Evolutionary conservation across 1,284 basidiomycete genomes (phyloP).

Genomic region (Afroboletus lepidellus): DNA sequence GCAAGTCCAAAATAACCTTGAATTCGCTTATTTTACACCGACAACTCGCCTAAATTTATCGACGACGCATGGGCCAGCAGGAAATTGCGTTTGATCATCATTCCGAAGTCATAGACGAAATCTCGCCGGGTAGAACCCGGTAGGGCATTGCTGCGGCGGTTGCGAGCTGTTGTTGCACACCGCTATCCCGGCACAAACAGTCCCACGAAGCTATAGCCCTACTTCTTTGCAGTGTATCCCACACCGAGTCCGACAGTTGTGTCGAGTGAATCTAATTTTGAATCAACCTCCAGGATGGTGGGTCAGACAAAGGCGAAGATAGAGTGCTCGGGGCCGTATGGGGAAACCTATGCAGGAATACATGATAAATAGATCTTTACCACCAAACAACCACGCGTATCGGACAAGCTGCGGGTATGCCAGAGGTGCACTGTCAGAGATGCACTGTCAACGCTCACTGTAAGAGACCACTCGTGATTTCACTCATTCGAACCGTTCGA

Average conservation of each 20-base stretch:
- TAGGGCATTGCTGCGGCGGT: too few relatives aligned
- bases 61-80: too few relatives aligned
- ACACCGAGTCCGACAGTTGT: neutral
- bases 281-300: neutral
- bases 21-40: too few relatives aligned
- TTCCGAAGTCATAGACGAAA: too few relatives aligned
- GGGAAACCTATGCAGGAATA: neutral
- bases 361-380: neutral
- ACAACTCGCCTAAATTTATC: too few relatives aligned
- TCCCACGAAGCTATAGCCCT: too few relatives aligned
- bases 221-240: neutral
- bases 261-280: neutral
- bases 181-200: too few relatives aligned
- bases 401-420: constrained; percentile 1
- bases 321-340: neutral
- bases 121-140: too few relatives aligned
- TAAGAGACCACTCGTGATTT: neutral
- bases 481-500: constrained; percentile 31
- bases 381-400: neutral
- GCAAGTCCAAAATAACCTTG: neutral
- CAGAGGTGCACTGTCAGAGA: too few relatives aligned
- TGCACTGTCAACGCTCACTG: neutral
- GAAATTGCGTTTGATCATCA: too few relatives aligned
- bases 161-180: too few relatives aligned
- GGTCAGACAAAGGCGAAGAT: neutral